Base-by-base conservation (phyloP, 2,329 filamentous ascomycete species). In the Alternaria postmessia region DNA sequence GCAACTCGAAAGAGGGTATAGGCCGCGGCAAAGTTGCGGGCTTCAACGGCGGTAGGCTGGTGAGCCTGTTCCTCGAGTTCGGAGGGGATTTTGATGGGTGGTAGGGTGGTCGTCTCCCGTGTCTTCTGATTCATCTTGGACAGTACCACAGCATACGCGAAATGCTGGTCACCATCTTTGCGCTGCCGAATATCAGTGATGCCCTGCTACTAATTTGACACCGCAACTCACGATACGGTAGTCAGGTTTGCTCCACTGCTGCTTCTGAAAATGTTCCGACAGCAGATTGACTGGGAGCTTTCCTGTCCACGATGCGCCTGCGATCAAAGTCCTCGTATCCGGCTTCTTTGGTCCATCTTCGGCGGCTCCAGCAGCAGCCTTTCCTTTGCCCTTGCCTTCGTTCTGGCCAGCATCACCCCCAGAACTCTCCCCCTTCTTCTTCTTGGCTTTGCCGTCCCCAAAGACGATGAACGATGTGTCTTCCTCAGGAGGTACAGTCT, bases 221-320 rank as follows among this genome's bases (percentile, higher is more conserved):
- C 48, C 18, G 14, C 2, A 38, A 43, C 68, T 49, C 81, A 90
- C 88, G 82, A 93, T 92, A 65, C 90, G 91, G 78, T 97, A 99
- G 65, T 96, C 94, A 2, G 94, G 94, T 76, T 90, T 94, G 67
- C 93, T 91, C 95, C 95, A 99, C 76, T 92, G 93, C 78, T 96
- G 92, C 79, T 94, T 96, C 81, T 97, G 93, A 72, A 94, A 97
- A 80, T 96, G 92, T 83, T 98, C 95, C 36, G 91, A 92, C 65
- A 98, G 87, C 71, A 98, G 85, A 75, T 96, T 97, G 65, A 97
- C 91, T 1, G 95, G 95, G 32, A 99, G 83, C 78, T 99, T 99
- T 41, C 95, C 95, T 0, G 95, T 99, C 95, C 95, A 99, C 69
- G 93, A 97, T 59, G 93, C 88, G 49, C 95, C 95, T 42, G 93